phyloP scores from a whole-genome alignment of 2,329 filamentous ascomycete species.

The Fusarium sp. region DNA sequence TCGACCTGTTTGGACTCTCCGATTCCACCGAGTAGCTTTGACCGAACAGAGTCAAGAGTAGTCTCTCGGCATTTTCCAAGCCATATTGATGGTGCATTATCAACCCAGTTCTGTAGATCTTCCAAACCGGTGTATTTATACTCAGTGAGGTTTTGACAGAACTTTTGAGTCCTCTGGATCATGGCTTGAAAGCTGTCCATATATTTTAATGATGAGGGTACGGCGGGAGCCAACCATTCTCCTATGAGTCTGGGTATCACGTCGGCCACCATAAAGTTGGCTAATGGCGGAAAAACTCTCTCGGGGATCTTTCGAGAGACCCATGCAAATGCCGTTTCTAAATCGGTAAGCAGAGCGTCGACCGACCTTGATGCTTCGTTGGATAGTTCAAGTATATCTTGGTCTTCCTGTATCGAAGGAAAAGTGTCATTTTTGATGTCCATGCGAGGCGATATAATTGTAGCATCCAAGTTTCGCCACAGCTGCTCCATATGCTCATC shows the following conservation, averaged over 20 bases:
- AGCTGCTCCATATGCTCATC: conserved; percentile 70
- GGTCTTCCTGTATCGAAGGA: conserved; percentile 57
- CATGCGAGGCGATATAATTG: conserved; percentile 71
- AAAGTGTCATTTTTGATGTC: conserved; percentile 51
- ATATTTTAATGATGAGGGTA: conserved; percentile 79
- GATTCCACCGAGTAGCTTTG: conserved; percentile 74
- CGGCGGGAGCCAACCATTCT: conserved; percentile 79
- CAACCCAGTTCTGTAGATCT: conserved; percentile 82
- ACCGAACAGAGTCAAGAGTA: conserved; percentile 80
- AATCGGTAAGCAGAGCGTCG: conserved; percentile 64
- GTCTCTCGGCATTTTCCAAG: conserved; percentile 84
- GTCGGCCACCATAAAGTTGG: conserved; percentile 75
- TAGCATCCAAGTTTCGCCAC: conserved; percentile 71
- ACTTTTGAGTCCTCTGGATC: conserved; percentile 71
- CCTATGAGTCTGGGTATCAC: conserved; percentile 76
- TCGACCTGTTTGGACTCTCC: conserved; percentile 78
- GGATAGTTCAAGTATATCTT: conserved; percentile 57
- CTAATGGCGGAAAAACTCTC: conserved; percentile 70
- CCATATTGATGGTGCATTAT: conserved; percentile 85
- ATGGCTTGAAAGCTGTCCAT: conserved; percentile 78
- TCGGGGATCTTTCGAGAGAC: conserved; percentile 64
- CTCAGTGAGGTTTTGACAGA: conserved; percentile 72
- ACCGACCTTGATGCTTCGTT: conserved; percentile 60
- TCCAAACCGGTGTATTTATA: conserved; percentile 72
- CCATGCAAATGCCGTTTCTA: conserved; percentile 64